Evolutionary conservation across 768 basidiomycete species (phyloP).

Genomic region (Ramaria sp.): DNA sequence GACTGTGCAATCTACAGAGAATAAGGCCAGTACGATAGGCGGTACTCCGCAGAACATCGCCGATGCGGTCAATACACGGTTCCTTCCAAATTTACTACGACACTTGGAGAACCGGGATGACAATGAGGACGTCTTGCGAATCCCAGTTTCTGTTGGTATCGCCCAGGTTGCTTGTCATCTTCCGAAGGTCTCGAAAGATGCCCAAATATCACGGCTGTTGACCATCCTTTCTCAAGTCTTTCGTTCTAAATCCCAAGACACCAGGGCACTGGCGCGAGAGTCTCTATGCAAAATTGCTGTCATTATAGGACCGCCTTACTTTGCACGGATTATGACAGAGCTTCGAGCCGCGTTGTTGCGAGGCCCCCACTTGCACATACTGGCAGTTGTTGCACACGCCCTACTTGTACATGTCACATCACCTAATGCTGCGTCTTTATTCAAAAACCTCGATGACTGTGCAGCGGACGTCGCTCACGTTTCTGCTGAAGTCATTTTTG

Average conservation of each 20-base stretch:
- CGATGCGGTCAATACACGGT: slow-evolving; percentile 62
- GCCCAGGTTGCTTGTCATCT: slow-evolving; percentile 75
- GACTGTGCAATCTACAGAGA: slow-evolving; percentile 9
- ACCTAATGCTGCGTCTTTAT: slow-evolving; percentile 38
- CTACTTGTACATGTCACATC: slow-evolving; percentile 73
- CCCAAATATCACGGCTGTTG: slow-evolving; percentile 65
- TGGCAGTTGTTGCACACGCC: slow-evolving; percentile 76
- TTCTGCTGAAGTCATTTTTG: slow-evolving; percentile 85
- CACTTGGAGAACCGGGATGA: slow-evolving; percentile 81
- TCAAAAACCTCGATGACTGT: slow-evolving; percentile 61
- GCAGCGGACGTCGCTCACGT: slow-evolving; percentile 72
- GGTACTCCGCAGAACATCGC: slow-evolving; percentile 31
- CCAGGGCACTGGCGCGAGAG: slow-evolving; percentile 75
- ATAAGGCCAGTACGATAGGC: neutral
- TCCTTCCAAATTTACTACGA: slow-evolving; percentile 69
- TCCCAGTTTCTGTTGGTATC: slow-evolving; percentile 82
- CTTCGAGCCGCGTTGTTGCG: slow-evolving; percentile 75
- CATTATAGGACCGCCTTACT: slow-evolving; percentile 59
- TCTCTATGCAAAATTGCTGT: slow-evolving; percentile 72
- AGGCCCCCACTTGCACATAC: slow-evolving; percentile 89
- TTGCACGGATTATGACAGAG: slow-evolving; percentile 66
- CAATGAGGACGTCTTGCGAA: slow-evolving; percentile 73
- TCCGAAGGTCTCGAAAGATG: slow-evolving; percentile 47
- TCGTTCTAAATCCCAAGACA: slow-evolving; percentile 90
- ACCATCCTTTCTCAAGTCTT: slow-evolving; percentile 84